Percentiles rank a stretch among this genome's conserved stretches.
These are phyloP conservation scores for Schoenoplectus tabernaemontani DNA, from an alignment of 202 grass and related monocot species.

Conservation along the genomic window DNA sequence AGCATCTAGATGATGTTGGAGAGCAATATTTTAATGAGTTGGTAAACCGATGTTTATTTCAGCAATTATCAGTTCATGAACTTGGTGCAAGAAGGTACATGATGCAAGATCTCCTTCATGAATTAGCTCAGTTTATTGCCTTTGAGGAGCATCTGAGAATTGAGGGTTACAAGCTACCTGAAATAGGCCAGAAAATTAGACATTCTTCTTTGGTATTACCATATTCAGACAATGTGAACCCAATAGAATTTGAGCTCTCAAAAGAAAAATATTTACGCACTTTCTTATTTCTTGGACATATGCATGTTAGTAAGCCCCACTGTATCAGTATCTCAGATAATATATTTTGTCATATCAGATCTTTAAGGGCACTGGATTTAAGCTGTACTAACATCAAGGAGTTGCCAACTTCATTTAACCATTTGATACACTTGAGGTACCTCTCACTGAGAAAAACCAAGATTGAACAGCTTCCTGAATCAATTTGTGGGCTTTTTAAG, in stretches of 20 bases:
- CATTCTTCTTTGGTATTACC: conserved; percentile 7
- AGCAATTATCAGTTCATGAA: background rate
- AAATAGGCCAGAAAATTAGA: background rate
- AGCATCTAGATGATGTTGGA: background rate
- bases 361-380: conserved; percentile 19
- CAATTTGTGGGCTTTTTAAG: conserved; percentile 12
- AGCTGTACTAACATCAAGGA: background rate
- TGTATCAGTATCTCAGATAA: background rate
- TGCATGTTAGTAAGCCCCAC: background rate
- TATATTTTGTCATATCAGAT: conserved; percentile 5
- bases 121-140: background rate
- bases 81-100: background rate
- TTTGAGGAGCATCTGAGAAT: background rate
- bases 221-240: background rate
- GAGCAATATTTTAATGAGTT: conserved; percentile 14
- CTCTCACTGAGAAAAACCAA: conserved; percentile 9
- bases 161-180: background rate
- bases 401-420: background rate
- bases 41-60: conserved; percentile 12
- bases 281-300: background rate
- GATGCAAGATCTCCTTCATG: conserved; percentile 24
- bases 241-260: background rate
- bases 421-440: conserved; percentile 14
- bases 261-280: background rate
- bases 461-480: background rate